Evolutionary conservation across 2,329 filamentous ascomycete species (phyloP), one percentile per base, ranked within the genome.

Genomic region (Verticillium albo-atrum): DNA sequence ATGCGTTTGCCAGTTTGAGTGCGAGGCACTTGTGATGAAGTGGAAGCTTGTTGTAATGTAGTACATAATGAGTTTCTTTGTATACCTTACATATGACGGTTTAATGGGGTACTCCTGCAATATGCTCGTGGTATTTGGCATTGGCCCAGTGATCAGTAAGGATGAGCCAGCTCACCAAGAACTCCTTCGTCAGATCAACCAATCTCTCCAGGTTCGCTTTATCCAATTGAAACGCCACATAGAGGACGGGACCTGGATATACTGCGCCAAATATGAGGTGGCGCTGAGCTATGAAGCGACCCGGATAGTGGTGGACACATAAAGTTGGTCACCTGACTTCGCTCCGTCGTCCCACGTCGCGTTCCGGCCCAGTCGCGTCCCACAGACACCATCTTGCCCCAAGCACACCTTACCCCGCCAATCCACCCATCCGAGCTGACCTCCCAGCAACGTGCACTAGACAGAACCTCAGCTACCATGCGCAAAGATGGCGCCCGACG

Each of bases 1-100:
- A 93, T 72, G 90, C 90, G 15, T 93, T 92, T 79, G 86, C 89
- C 2, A 90, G 88, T 56, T 76, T 93, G 63, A 91, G 89, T 67
- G 85, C 89, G 57, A 77, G 82, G 64, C 81, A 83, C 67, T 75
- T 68, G 59, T 71, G 64, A 74, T 61, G 61, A 23, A 7, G 20
- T 20, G n/a, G n/a, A 23, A 9, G 10, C 25, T 2, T 1, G 10
- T n/a, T 23, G n/a, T 23, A 47, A 23, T 47, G 30, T 12, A 47
- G 37, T 47, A 47, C 37, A 47, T 47, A 23, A 47, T 25, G 37
- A 47, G 37, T 47, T 47, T 47, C 37, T 23, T 47, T 47, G 37
- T 47, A 47, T 47, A 47, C 23, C 23, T 47, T 47, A 47, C 23
- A 47, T 47, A 47, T 47, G 6, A 47, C n/a, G 37, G n/a, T 47